A percentile compares a stretch with the other conserved stretches of the same genome.
Evolutionary conservation across 345 rosid genomes (phyloP).

Genomic region (Brassica cretica): DNA sequence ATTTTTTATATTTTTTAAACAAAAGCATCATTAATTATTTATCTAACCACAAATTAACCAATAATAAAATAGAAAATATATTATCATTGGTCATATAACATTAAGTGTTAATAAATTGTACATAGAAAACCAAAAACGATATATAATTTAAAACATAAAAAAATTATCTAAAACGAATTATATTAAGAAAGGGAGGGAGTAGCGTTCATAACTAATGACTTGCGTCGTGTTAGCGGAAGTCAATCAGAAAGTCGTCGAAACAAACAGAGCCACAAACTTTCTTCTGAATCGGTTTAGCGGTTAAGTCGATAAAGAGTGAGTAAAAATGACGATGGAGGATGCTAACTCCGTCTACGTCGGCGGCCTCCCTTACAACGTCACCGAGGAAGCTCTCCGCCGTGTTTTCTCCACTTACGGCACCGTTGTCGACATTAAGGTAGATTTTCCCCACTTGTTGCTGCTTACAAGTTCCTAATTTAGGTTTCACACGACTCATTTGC

Average conservation of each 20-base stretch:
- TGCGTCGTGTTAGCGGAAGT: neutral
- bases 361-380: constrained; percentile 73
- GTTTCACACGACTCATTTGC: neutral
- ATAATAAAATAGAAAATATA: too few species aligned
- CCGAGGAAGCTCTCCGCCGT: constrained; percentile 64
- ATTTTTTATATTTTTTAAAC: too few species aligned
- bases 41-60: too few species aligned
- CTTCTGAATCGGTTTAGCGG: neutral
- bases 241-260: neutral
- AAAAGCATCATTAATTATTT: too few species aligned
- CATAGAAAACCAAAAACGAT: too few species aligned
- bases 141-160: too few species aligned
- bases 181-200: too few species aligned
- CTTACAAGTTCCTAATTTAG: constrained; percentile 11
- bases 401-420: constrained; percentile 65
- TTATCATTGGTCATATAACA: too few species aligned
- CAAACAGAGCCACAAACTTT: neutral
- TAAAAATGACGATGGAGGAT: constrained; percentile 77
- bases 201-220: too few species aligned
- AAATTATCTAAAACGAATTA: too few species aligned
- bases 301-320: neutral
- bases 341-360: constrained; percentile 85
- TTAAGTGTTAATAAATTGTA: too few species aligned
- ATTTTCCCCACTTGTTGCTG: constrained; percentile 5
- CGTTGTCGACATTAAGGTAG: constrained; percentile 68